These are phyloP conservation scores for Boletus eberwhitei DNA, from an alignment of 768 basidiomycete species.

Conservation along the genomic window DNA sequence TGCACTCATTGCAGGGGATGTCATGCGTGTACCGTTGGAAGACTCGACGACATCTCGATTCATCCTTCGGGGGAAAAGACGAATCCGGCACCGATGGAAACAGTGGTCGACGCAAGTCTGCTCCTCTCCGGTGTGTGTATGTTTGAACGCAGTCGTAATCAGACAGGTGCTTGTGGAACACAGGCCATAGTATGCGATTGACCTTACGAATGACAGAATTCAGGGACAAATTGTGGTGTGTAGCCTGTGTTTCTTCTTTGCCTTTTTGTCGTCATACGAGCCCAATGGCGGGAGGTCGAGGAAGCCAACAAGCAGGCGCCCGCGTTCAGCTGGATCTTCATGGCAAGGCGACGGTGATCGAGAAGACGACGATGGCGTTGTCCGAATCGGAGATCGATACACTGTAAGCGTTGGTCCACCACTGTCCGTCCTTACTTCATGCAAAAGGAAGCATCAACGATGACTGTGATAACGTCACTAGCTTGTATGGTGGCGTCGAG, in stretches of 20 bases:
- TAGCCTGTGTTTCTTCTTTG: no score
- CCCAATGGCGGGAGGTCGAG: conserved; percentile 36
- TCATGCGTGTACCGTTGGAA: conserved; percentile 32
- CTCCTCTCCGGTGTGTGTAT: conserved; percentile 34
- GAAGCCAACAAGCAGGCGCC: conserved; percentile 42
- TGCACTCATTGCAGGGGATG: no score
- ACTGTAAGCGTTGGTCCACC: no score
- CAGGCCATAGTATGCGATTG: conserved; percentile 32
- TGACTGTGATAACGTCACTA: no score
- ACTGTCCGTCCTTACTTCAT: no score
- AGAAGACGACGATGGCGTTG: no score
- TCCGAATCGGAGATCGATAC: no score
- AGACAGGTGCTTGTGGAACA: conserved; percentile 34
- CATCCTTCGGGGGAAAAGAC: conserved; percentile 34
- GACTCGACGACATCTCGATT: conserved; percentile 35
- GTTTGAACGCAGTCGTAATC: conserved; percentile 37
- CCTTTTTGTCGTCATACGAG: no score
- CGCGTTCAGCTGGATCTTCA: conserved; percentile 42
- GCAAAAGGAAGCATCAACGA: no score
- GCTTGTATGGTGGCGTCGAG: no score
- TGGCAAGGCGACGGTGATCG: no score
- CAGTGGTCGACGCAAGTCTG: conserved; percentile 16
- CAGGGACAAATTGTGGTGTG: conserved; percentile 39
- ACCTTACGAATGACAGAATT: conserved; percentile 31
- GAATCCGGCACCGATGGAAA: conserved; percentile 35